Evolutionary conservation across 2,329 filamentous ascomycete genomes (phyloP).

Genomic region (Aspergillus viridinutans): DNA sequence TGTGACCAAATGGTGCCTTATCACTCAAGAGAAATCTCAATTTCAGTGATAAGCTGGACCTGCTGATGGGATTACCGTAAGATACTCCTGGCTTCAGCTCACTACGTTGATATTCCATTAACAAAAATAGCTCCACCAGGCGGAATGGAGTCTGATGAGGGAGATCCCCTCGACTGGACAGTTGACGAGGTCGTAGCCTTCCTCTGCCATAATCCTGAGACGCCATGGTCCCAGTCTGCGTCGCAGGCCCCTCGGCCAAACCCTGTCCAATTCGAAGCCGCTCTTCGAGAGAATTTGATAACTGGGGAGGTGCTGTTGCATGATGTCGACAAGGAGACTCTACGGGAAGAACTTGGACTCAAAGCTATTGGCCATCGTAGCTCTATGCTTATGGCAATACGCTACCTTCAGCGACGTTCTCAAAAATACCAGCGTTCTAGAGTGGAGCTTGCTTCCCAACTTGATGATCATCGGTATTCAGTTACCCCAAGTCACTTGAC

Average conservation of each 20-base stretch:
- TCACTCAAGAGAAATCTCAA: not conserved
- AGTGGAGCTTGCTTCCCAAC: not conserved
- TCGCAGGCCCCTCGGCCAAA: slow-evolving; percentile 47
- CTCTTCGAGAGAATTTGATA: slow-evolving; percentile 59
- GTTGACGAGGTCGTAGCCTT: slow-evolving; percentile 63
- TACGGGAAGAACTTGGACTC: slow-evolving; percentile 56
- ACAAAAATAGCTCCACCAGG: slow-evolving; percentile 3
- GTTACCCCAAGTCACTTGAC: not conserved
- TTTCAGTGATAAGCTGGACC: not conserved
- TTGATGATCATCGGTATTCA: slow-evolving; percentile 4
- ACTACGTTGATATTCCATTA: not conserved
- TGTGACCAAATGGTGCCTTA: not conserved
- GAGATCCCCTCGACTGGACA: slow-evolving; percentile 73
- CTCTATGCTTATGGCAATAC: slow-evolving; percentile 56
- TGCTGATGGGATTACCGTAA: not conserved
- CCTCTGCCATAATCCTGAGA: slow-evolving; percentile 55
- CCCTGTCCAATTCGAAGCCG: slow-evolving; percentile 48
- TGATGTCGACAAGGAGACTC: slow-evolving; percentile 46
- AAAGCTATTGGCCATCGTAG: slow-evolving; percentile 55
- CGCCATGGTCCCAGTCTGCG: slow-evolving; percentile 37
- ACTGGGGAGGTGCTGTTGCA: slow-evolving; percentile 63
- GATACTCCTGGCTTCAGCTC: not conserved
- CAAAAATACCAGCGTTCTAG: slow-evolving; percentile 40
- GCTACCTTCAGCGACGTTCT: slow-evolving; percentile 53
- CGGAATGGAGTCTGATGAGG: slow-evolving; percentile 26